These are phyloP conservation scores for Exutisphaerella laricina DNA, from an alignment of 2,329 filamentous ascomycete species.

Conservation along the genomic window DNA sequence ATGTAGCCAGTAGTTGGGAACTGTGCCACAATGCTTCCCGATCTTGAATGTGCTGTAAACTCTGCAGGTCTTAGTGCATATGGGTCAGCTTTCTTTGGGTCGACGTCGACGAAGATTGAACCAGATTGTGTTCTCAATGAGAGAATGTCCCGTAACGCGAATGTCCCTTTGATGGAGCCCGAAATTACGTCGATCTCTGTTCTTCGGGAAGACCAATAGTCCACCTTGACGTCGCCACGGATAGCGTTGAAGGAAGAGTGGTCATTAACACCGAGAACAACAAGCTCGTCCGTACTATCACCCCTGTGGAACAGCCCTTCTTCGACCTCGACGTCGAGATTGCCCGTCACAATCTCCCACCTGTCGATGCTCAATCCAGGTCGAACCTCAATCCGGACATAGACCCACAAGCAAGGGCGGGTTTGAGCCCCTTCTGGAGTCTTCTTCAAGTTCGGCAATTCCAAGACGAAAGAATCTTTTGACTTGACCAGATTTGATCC, in stretches of 20 bases:
- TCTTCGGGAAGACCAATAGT: conserved; percentile 34
- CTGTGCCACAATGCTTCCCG: conserved; percentile 36
- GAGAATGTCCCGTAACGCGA: conserved; percentile 38
- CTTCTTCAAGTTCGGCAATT: conserved; percentile 17
- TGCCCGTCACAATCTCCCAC: conserved; percentile 33
- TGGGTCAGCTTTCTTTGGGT: conserved; percentile 33
- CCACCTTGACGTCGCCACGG: conserved; percentile 31
- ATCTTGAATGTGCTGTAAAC: conserved; percentile 33
- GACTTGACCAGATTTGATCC: conserved; percentile 29
- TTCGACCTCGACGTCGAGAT: conserved; percentile 37
- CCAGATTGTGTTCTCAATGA: conserved; percentile 39
- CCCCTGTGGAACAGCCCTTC: conserved; percentile 23
- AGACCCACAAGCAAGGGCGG: conserved; percentile 36
- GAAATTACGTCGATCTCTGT: conserved; percentile 38
- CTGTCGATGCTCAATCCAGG: conserved; percentile 31
- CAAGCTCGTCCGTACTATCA: conserved; percentile 16
- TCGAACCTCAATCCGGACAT: conserved; percentile 35
- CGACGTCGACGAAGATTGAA: conserved; percentile 37
- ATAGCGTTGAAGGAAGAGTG: conserved; percentile 32
- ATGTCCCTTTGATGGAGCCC: conserved; percentile 39
- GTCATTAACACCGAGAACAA: conserved; percentile 30
- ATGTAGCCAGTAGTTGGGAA: conserved; percentile 23
- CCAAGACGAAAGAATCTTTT: conserved; percentile 17
- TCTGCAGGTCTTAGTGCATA: conserved; percentile 32
- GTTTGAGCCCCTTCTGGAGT: conserved; percentile 4